Evolutionary conservation across 2,329 filamentous ascomycete genomes (phyloP), one percentile per base, ranked within the genome.

Genomic region (Thelonectria rubi): DNA sequence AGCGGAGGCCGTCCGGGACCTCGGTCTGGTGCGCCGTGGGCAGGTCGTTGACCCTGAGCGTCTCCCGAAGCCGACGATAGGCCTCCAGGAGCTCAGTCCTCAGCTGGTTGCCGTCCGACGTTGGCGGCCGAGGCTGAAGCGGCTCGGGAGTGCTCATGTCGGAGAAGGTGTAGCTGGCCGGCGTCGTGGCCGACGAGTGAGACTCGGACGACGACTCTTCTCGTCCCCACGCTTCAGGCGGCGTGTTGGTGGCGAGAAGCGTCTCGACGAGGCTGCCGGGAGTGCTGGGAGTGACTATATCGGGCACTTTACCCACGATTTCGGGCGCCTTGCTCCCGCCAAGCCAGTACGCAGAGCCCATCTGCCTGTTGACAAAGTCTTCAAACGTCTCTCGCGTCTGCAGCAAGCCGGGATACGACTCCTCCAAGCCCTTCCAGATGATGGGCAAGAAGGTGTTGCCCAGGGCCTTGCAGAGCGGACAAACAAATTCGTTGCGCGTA

Each of bases 371-470:
- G 14, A 97, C 78, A 80, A 93, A 96, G 0, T 88, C 81, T 3
- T 88, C 83, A 72, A 97, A 94, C 1, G 82, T 75, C 17, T 76
- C 76, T 32, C 82, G 74, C 5, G 88, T 79, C 53, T 87, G 83
- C 39, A 97, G 79, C n/a, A 87, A 83, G 3, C 91, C 90, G 0
- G 92, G 89, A 64, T 94, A 93, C 2, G 88, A 87, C 73, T 97
- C 92, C 69, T 96, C 92, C 72, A 96, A 90, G 24, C 91, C 91
- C 74, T 94, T 96, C 95, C 95, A 99, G 39, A 97, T 89, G 64
- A 99, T 93, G 0, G 96, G 96, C 39, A 99, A 77, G 78, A 99
- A 99, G 0, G 92, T 87, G 74, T 99, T 99, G 3, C 95, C 95
- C 1, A 99, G 83, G 3, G 95, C 96, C 77, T 99, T 99, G 81